These are phyloP conservation scores for Crepidotus variabilis DNA, from an alignment of 768 basidiomycete species.

Conservation along the genomic window DNA sequence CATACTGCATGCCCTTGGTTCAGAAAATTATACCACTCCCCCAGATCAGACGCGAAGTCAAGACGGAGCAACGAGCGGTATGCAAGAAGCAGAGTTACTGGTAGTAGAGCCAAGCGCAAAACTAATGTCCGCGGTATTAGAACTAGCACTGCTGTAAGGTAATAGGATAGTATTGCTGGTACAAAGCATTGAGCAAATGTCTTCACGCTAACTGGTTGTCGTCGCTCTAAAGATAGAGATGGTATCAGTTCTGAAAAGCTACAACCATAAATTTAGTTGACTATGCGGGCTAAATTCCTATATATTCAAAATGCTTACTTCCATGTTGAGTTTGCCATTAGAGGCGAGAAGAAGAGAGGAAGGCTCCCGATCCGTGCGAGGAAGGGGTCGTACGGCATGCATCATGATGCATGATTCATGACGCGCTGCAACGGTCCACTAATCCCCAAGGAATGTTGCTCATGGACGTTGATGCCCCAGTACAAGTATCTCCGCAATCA, in stretches of 20 bases:
- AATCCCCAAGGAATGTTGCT: too few species aligned
- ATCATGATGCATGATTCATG: too few species aligned
- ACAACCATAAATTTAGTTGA: not conserved
- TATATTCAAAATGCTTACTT: not conserved
- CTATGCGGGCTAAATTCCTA: not conserved
- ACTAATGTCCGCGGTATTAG: constrained; percentile 39
- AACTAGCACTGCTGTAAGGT: constrained; percentile 50
- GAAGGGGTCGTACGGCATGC: too few species aligned
- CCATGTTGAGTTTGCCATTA: not conserved
- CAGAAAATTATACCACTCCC: constrained; percentile 24
- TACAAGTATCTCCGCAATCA: too few species aligned
- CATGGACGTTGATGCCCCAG: too few species aligned
- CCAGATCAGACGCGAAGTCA: constrained; percentile 29
- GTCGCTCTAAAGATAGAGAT: constrained; percentile 5
- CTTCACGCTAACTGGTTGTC: constrained; percentile 29
- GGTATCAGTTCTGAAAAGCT: not conserved
- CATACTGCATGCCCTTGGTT: constrained; percentile 46
- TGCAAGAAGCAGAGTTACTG: constrained; percentile 40
- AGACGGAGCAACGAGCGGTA: constrained; percentile 41
- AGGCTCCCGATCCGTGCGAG: too few species aligned
- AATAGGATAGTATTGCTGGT: constrained; percentile 42
- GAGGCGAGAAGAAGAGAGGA: not conserved
- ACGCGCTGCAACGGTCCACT: too few species aligned
- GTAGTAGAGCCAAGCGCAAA: constrained; percentile 44
- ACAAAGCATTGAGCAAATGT: constrained; percentile 33